Evolutionary conservation across 1,139 yeast species (phyloP).

Genomic region (Yamadazyma sp.): DNA sequence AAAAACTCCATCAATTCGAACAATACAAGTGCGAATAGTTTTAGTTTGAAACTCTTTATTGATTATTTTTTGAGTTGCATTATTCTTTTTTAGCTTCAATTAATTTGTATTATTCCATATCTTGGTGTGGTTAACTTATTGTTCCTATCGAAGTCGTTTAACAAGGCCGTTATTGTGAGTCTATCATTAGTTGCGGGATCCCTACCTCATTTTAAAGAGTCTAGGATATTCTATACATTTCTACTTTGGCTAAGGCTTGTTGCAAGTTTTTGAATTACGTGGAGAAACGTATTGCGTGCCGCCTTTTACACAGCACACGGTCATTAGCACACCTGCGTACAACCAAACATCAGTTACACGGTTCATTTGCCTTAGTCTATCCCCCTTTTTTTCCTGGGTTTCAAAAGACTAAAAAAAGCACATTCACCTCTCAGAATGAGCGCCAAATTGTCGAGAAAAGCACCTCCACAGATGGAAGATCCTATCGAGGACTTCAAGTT

Average conservation of each 20-base stretch:
- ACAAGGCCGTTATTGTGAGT: too few species aligned
- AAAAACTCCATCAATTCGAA: background rate
- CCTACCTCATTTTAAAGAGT: background rate
- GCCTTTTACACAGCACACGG: too few species aligned
- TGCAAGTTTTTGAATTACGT: background rate
- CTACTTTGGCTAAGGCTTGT: too few species aligned
- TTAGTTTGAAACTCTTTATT: background rate
- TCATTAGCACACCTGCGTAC: background rate
- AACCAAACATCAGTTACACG: background rate
- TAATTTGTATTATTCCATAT: background rate
- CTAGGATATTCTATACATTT: too few species aligned
- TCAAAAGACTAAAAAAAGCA: background rate
- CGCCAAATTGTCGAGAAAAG: conserved; percentile 10
- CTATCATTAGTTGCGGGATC: background rate
- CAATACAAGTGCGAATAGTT: background rate
- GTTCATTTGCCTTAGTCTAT: too few species aligned
- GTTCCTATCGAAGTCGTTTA: too few species aligned
- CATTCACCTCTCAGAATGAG: conserved; percentile 5
- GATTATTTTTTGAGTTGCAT: background rate
- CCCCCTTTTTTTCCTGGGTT: background rate
- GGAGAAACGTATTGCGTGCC: too few species aligned
- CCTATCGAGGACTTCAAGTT: conserved; percentile 8
- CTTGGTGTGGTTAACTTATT: background rate
- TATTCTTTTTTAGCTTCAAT: background rate
- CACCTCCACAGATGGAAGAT: conserved; percentile 13